A percentile compares a stretch with the other conserved stretches of the same genome.
phyloP scores from a whole-genome alignment of 2,329 filamentous ascomycete species.

The Ophiosphaerella herpotricha region DNA sequence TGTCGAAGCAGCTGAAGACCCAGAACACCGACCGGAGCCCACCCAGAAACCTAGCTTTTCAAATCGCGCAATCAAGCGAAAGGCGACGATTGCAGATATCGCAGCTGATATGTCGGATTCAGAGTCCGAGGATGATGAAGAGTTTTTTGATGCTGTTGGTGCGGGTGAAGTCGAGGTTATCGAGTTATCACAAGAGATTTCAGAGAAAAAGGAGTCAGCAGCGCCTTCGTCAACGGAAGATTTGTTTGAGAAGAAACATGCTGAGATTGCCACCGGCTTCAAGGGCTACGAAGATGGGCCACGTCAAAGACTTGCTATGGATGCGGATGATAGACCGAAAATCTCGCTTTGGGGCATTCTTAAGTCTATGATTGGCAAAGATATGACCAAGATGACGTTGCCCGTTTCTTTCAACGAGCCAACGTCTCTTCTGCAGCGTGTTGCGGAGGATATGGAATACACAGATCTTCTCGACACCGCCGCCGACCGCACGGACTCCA shows the following conservation, averaged over 20 bases:
- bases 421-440: constrained; percentile 90
- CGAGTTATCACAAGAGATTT: constrained; percentile 59
- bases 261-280: constrained; percentile 78
- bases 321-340: constrained; percentile 89
- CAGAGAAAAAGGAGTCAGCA: constrained; percentile 47
- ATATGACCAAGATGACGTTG: constrained; percentile 99
- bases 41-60: constrained; percentile 21
- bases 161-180: constrained; percentile 86
- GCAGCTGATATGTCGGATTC: constrained; percentile 68
- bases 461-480: constrained; percentile 88
- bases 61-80: constrained; percentile 53
- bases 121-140: constrained; percentile 80
- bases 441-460: constrained; percentile 98
- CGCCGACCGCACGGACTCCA: constrained; percentile 81
- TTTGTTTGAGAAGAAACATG: constrained; percentile 54
- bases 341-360: constrained; percentile 95
- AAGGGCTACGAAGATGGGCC: constrained; percentile 90
- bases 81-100: constrained; percentile 71
- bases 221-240: constrained; percentile 48
- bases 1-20: constrained; percentile 35
- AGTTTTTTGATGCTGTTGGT: constrained; percentile 97
- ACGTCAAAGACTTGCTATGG: constrained; percentile 79
- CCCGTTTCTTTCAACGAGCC: constrained; percentile 99
- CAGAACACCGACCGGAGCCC: constrained; percentile 41
- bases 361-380: constrained; percentile 99